Evolutionary conservation across 495 filamentous ascomycete genomes (phyloP).

Genomic region (Mycothermus thermophilus): DNA sequence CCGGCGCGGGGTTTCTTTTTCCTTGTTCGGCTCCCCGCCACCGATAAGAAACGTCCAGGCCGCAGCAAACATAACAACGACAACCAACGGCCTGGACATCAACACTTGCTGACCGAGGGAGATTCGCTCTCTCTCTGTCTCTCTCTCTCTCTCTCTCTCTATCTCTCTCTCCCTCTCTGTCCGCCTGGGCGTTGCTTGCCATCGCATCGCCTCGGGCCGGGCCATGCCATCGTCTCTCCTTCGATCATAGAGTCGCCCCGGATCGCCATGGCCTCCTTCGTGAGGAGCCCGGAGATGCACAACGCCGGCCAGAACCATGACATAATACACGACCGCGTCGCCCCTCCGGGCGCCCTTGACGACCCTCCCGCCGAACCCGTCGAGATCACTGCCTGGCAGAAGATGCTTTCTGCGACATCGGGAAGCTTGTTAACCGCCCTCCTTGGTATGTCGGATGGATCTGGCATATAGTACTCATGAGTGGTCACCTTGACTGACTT

Average conservation of each 20-base stretch:
- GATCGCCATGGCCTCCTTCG: constrained; percentile 9
- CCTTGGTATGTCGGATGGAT: constrained; percentile 49
- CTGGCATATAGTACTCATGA: neutral
- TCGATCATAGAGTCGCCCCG: too few species aligned
- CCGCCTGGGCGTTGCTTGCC: neutral
- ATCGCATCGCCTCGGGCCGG: constrained; percentile 1
- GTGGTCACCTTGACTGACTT: constrained; percentile 5
- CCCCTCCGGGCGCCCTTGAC: constrained; percentile 11
- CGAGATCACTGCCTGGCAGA: constrained; percentile 66
- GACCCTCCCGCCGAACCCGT: constrained; percentile 20
- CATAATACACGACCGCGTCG: constrained; percentile 6
- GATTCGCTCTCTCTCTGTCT: neutral
- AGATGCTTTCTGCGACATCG: constrained; percentile 85
- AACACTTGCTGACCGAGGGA: too few species aligned
- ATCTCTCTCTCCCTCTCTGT: too few species aligned
- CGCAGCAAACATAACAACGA: too few species aligned
- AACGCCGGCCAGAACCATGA: constrained; percentile 11
- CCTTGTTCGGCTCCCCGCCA: too few species aligned
- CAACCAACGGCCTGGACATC: too few species aligned
- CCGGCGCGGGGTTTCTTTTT: too few species aligned
- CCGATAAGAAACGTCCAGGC: too few species aligned
- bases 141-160: too few species aligned
- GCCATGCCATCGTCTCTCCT: too few species aligned
- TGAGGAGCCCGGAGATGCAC: neutral
- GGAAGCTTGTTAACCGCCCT: constrained; percentile 83